A percentile compares a stretch with the other conserved stretches of the same genome.
These are phyloP conservation scores for Colletotrichum tofieldiae DNA, from an alignment of 2,329 filamentous ascomycete species.

Conservation along the genomic window DNA sequence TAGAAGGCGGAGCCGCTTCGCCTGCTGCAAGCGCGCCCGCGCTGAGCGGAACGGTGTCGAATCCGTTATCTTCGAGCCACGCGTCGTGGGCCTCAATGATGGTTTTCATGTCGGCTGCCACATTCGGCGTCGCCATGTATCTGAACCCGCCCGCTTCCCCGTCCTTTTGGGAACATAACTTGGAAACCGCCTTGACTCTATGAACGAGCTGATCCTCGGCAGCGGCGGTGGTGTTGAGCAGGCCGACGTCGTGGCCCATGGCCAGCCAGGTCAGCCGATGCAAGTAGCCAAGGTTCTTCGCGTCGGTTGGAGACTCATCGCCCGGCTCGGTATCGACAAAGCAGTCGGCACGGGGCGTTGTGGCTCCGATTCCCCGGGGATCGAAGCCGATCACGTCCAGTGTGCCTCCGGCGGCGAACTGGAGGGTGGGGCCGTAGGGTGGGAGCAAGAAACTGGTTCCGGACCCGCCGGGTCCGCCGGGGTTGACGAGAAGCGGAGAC, in stretches of 20 bases:
- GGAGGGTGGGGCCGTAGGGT: slow-evolving; percentile 49
- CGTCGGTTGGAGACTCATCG: slow-evolving; percentile 35
- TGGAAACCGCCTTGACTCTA: slow-evolving; percentile 50
- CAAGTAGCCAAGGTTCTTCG: slow-evolving; percentile 49
- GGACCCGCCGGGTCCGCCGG: slow-evolving; percentile 63
- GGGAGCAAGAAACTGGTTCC: slow-evolving; percentile 52
- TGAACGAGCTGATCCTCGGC: slow-evolving; percentile 50
- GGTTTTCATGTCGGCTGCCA: slow-evolving; percentile 45
- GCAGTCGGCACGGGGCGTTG: slow-evolving; percentile 58
- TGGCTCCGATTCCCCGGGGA: slow-evolving; percentile 61
- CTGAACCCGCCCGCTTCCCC: slow-evolving; percentile 37
- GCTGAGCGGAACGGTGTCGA: slow-evolving; percentile 24
- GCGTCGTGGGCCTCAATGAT: slow-evolving; percentile 39
- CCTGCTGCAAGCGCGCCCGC: slow-evolving; percentile 12
- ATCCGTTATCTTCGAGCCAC: slow-evolving; percentile 37
- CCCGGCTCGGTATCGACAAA: slow-evolving; percentile 46
- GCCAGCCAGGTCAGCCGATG: slow-evolving; percentile 53
- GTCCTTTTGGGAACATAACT: slow-evolving; percentile 53
- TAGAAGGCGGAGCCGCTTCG: slow-evolving; percentile 24
- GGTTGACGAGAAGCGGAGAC: slow-evolving; percentile 61
- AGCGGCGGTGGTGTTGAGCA: slow-evolving; percentile 53
- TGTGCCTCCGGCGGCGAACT: slow-evolving; percentile 55
- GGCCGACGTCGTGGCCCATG: slow-evolving; percentile 51
- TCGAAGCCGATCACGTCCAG: slow-evolving; percentile 65
- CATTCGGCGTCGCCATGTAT: slow-evolving; percentile 44